These are phyloP conservation scores for Chlorella sp. DNA, from an alignment of 139 green algal genomes.

Conservation along the genomic window DNA sequence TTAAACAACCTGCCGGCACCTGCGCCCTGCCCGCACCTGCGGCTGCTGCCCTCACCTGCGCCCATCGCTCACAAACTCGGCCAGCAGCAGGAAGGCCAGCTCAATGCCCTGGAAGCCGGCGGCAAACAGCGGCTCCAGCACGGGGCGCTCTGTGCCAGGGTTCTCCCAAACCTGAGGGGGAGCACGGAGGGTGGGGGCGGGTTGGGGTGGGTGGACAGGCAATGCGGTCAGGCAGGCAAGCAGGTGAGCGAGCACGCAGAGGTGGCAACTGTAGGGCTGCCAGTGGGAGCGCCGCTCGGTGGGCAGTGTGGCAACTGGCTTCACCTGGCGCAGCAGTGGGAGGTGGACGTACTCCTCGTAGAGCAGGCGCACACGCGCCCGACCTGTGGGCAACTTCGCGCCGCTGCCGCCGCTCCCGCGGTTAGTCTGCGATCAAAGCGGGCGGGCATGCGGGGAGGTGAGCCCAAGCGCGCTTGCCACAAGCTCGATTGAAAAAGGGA, in stretches of 20 bases:
- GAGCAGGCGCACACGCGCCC: slow-evolving; percentile 37
- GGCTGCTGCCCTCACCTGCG: slow-evolving; percentile 35
- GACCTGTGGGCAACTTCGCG: slow-evolving; percentile 30
- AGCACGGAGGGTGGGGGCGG: not conserved
- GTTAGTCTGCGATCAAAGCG: not conserved
- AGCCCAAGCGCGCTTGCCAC: too few species aligned
- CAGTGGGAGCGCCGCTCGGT: too few species aligned
- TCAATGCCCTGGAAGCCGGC: slow-evolving; percentile 65
- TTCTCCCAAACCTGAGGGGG: slow-evolving; percentile 49
- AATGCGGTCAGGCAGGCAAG: too few species aligned
- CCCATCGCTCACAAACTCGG: slow-evolving; percentile 56
- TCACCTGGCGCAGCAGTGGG: slow-evolving; percentile 24
- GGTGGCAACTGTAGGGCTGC: too few species aligned
- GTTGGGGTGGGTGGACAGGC: not conserved
- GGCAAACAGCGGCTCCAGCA: slow-evolving; percentile 57
- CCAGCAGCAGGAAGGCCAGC: slow-evolving; percentile 58
- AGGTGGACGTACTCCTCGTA: slow-evolving; percentile 63
- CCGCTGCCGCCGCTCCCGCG: too few species aligned
- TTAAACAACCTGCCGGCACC: too few species aligned
- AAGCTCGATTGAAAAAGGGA: not conserved
- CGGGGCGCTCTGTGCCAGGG: slow-evolving; percentile 50
- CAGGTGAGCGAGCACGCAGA: too few species aligned
- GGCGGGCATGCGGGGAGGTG: too few species aligned
- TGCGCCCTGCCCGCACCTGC: too few species aligned
- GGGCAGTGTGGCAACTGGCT: too few species aligned